Evolutionary conservation across 2,329 filamentous ascomycete species (phyloP).

Genomic region (Trichoderma sp.): DNA sequence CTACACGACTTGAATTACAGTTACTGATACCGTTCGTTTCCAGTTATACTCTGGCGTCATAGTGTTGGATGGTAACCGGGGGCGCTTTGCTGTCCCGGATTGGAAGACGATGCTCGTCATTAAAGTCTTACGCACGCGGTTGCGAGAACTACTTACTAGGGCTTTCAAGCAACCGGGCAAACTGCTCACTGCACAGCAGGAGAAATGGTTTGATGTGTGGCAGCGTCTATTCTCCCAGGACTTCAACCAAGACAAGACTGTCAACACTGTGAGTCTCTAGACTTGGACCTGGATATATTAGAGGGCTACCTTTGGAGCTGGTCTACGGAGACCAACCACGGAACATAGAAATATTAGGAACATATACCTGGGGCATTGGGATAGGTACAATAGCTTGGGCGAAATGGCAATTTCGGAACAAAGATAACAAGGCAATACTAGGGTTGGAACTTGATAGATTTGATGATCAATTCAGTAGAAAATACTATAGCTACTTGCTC

Average conservation of each 20-base stretch:
- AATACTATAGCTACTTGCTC: neutral
- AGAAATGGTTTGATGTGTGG: conserved; percentile 73
- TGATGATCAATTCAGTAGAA: neutral
- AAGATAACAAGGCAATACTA: neutral
- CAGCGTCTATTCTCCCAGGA: conserved; percentile 63
- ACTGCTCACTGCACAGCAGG: conserved; percentile 61
- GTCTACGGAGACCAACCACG: neutral
- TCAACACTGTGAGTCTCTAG: neutral
- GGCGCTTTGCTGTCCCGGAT: conserved; percentile 77
- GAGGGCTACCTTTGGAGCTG: neutral
- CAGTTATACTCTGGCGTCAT: conserved; percentile 85
- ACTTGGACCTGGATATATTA: neutral
- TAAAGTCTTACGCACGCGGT: conserved; percentile 69
- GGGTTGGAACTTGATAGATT: neutral
- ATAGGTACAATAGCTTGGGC: neutral
- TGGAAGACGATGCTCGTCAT: conserved; percentile 92
- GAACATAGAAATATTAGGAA: neutral
- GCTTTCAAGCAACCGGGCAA: conserved; percentile 67
- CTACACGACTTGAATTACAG: neutral
- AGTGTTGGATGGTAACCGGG: conserved; percentile 80
- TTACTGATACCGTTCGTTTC: neutral
- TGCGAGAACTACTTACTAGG: conserved; percentile 71
- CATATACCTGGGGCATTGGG: neutral
- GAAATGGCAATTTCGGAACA: neutral
- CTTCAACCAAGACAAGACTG: conserved; percentile 32